These are phyloP conservation scores for Eucalyptus sp. DNA, from an alignment of 345 rosid species.

Conservation along the genomic window DNA sequence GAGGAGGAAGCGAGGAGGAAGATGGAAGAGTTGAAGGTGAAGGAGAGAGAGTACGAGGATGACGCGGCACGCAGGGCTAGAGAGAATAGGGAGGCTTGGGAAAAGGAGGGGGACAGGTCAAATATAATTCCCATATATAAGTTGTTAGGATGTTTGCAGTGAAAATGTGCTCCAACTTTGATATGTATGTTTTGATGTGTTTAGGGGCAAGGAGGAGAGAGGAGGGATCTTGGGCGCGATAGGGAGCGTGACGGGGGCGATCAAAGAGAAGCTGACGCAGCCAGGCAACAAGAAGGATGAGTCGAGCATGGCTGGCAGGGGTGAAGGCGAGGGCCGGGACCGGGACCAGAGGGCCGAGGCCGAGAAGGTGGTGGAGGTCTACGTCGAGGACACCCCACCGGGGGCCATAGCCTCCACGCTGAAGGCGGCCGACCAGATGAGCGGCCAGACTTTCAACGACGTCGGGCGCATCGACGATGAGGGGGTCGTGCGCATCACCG, in stretches of 20 bases:
- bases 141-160: neutral
- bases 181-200: neutral
- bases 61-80: slow-evolving; percentile 13
- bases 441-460: slow-evolving; percentile 57
- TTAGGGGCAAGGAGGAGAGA: slow-evolving; percentile 18
- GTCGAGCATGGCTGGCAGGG: neutral
- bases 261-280: slow-evolving; percentile 26
- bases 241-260: slow-evolving; percentile 5
- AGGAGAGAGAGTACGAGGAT: slow-evolving; percentile 11
- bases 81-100: neutral
- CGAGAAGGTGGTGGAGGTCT: neutral
- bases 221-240: slow-evolving; percentile 21
- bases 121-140: neutral
- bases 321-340: neutral
- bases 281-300: slow-evolving; percentile 2
- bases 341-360: neutral
- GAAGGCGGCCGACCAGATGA: slow-evolving; percentile 44
- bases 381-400: neutral
- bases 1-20: slow-evolving; percentile 34
- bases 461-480: slow-evolving; percentile 41
- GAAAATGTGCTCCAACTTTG: neutral
- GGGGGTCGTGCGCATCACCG: neutral
- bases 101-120: neutral
- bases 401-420: slow-evolving; percentile 11
- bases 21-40: slow-evolving; percentile 42